Conservation (phyloP, 305 asterid genomes). For the Salvia sclarea region DNA sequence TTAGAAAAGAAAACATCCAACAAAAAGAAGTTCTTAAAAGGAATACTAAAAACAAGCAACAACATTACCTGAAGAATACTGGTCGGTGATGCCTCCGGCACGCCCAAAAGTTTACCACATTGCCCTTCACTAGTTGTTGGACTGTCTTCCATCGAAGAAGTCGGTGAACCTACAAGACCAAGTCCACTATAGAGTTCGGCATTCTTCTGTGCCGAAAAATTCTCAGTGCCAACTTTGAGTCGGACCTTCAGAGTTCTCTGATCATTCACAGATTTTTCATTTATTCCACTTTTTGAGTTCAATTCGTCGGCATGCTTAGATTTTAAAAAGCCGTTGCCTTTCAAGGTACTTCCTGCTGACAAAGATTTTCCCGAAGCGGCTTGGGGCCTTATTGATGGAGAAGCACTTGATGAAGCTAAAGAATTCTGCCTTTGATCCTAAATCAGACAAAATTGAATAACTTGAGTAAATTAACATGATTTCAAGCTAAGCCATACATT, state of each 20-base stretch:
- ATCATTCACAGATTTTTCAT: slow-evolving; percentile 50
- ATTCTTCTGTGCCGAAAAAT: slow-evolving; percentile 67
- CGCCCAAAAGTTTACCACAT: slow-evolving; percentile 44
- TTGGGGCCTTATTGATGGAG: slow-evolving; percentile 52
- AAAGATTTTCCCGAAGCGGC: slow-evolving; percentile 53
- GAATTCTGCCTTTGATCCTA: slow-evolving; percentile 69
- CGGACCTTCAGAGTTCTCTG: slow-evolving; percentile 79
- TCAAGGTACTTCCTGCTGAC: slow-evolving; percentile 41
- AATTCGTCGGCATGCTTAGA: slow-evolving; percentile 50
- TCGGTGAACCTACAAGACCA: slow-evolving; percentile 89
- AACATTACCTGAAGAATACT: slow-evolving; percentile 85
- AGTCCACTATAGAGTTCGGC: slow-evolving; percentile 92
- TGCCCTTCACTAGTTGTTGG: slow-evolving; percentile 57
- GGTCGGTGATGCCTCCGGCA: slow-evolving; percentile 72
- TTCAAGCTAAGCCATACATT: slow-evolving; percentile 19
- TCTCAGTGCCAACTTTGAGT: slow-evolving; percentile 71
- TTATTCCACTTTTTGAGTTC: slow-evolving; percentile 46
- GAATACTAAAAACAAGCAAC: slow-evolving; percentile 21
- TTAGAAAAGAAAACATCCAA: slow-evolving; percentile 9
- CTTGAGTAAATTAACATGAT: slow-evolving; percentile 38
- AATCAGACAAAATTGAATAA: slow-evolving; percentile 36
- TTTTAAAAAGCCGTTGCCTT: slow-evolving; percentile 40
- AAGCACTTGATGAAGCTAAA: slow-evolving; percentile 53
- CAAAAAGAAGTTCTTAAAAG: slow-evolving; percentile 10
- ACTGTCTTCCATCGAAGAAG: slow-evolving; percentile 81